Percentiles rank a stretch among this genome's conserved stretches.
Evolutionary conservation across 306 rosid species (phyloP).

Genomic region (barrel medic (Medicago truncatula)): DNA sequence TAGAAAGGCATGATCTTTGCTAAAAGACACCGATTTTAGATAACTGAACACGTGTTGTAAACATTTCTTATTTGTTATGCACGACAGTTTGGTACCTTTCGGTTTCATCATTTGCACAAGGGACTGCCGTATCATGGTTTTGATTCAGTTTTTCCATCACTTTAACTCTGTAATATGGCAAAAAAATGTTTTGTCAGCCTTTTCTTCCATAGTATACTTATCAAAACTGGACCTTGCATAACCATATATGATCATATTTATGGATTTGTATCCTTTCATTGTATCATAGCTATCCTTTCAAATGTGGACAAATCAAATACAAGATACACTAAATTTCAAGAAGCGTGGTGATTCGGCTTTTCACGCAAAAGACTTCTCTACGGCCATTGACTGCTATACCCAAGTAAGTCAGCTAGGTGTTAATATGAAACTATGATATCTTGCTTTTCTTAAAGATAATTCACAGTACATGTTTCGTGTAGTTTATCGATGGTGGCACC

Average conservation of each 20-base stretch:
- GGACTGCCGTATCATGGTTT: too few species aligned
- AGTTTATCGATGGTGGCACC: conserved; percentile 94
- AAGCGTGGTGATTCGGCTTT: conserved; percentile 91
- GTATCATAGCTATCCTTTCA: conserved; percentile 89
- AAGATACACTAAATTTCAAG: conserved; percentile 89
- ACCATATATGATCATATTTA: background rate
- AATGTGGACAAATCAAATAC: conserved; percentile 99
- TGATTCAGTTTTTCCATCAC: too few species aligned
- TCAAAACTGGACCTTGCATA: conserved; percentile 24
- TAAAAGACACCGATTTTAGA: too few species aligned
- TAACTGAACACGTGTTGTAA: too few species aligned
- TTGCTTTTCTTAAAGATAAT: background rate
- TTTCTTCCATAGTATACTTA: conserved; percentile 26
- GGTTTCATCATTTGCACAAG: too few species aligned
- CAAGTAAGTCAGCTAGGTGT: conserved; percentile 61
- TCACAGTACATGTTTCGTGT: conserved; percentile 38
- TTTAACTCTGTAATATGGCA: too few species aligned
- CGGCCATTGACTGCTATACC: conserved; percentile 79
- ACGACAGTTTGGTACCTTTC: too few species aligned
- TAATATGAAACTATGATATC: background rate
- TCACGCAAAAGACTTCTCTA: conserved; percentile 74
- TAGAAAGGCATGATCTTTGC: too few species aligned
- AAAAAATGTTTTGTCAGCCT: too few species aligned
- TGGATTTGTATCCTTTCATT: conserved; percentile 14
- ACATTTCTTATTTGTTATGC: too few species aligned